A percentile compares a stretch with the other conserved stretches of the same genome.
Evolutionary conservation across 208 protist species (phyloP).

Genomic region (Phytomonas sp.): DNA sequence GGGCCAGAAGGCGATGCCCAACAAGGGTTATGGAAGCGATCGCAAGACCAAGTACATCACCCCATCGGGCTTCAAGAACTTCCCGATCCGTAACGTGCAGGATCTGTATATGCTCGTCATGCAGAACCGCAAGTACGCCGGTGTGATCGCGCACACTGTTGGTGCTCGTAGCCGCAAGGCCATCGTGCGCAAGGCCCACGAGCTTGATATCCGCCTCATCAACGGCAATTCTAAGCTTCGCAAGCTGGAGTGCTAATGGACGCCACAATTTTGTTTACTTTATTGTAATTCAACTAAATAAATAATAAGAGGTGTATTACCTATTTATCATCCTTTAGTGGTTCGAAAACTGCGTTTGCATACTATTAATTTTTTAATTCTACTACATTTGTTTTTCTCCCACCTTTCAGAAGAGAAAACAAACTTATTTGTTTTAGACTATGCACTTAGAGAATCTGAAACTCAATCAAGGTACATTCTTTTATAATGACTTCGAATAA

Average conservation of each 20-base stretch:
- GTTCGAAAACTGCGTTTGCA: background rate
- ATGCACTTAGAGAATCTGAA: background rate
- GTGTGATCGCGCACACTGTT: conserved; percentile 95
- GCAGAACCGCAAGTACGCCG: conserved; percentile 99
- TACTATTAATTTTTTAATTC: background rate
- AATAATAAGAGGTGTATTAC: background rate
- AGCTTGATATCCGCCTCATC: conserved; percentile 98
- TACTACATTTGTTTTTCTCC: background rate
- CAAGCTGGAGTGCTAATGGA: conserved; percentile 55
- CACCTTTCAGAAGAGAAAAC: background rate
- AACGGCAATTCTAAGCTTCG: conserved; percentile 94
- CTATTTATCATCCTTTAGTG: background rate
- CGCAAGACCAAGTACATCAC: conserved; percentile 94
- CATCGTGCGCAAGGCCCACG: conserved; percentile 96
- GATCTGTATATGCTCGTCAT: conserved; percentile 99
- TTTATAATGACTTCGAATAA: too few species aligned
- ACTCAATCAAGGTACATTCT: background rate
- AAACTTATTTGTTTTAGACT: background rate
- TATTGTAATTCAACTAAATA: background rate
- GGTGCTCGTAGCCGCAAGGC: conserved; percentile 92
- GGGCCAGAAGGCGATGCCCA: conserved; percentile 95
- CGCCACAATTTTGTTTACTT: background rate
- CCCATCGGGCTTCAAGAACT: conserved; percentile 97
- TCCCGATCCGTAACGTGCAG: conserved; percentile 92
- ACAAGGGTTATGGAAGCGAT: conserved; percentile 98